These are phyloP conservation scores for Colletotrichum sp. DNA, from an alignment of 2,329 filamentous ascomycete genomes.

Conservation along the genomic window DNA sequence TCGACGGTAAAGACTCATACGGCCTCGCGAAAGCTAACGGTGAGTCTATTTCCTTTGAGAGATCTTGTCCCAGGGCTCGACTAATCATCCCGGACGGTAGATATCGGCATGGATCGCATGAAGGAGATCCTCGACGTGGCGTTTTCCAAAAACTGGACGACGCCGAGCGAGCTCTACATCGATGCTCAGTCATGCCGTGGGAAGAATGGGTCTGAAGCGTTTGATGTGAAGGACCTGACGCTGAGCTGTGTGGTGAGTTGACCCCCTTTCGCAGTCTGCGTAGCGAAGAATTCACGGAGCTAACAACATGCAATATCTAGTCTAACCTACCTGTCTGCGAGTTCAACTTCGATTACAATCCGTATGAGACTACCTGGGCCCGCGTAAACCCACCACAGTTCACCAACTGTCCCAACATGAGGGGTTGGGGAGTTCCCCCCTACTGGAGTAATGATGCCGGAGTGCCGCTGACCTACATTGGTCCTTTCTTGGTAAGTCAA, in stretches of 20 bases:
- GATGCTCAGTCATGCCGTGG: background rate
- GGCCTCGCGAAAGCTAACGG: background rate
- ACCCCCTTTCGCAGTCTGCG: background rate
- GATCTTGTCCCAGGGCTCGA: accelerated
- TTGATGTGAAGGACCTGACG: background rate
- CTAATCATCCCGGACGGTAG: background rate
- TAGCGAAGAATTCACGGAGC: background rate
- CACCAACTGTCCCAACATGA: background rate
- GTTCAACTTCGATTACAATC: slow-evolving; percentile 1
- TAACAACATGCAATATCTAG: background rate
- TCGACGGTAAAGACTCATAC: slow-evolving; percentile 5
- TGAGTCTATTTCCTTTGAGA: accelerated
- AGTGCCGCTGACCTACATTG: background rate
- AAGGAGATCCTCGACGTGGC: background rate
- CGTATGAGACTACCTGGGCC: background rate
- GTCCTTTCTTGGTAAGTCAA: background rate
- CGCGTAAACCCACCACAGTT: background rate
- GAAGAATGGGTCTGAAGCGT: background rate
- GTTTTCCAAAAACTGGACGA: slow-evolving; percentile 10
- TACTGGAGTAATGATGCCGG: background rate
- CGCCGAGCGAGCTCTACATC: background rate
- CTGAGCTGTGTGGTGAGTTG: background rate
- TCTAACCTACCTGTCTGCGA: slow-evolving; percentile 5
- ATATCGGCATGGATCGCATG: slow-evolving; percentile 5
- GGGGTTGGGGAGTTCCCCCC: background rate